These are phyloP conservation scores for Diaporthe helianthi DNA, from an alignment of 2,329 filamentous ascomycete genomes.

Conservation along the genomic window DNA sequence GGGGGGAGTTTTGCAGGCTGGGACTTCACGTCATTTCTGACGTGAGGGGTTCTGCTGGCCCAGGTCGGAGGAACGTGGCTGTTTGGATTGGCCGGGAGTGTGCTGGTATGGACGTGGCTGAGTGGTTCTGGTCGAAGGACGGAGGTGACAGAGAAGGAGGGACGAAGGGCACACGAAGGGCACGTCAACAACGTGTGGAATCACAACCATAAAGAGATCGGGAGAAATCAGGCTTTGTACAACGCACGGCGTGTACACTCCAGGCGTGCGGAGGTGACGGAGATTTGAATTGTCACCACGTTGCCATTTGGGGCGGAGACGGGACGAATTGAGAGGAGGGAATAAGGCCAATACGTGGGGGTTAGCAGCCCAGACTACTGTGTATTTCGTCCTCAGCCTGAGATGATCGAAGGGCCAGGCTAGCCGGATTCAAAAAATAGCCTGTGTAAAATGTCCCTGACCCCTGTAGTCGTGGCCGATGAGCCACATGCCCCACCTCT, in stretches of 20 bases:
- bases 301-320: slow-evolving; percentile 11
- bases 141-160: background rate
- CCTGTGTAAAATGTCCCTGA: slow-evolving; percentile 25
- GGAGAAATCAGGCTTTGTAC: slow-evolving; percentile 8
- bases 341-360: slow-evolving; percentile 2
- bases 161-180: background rate
- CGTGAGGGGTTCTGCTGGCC: background rate
- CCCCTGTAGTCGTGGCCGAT: slow-evolving; percentile 7
- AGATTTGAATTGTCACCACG: slow-evolving; percentile 14
- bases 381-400: background rate
- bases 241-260: background rate
- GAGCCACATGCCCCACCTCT: slow-evolving; percentile 12
- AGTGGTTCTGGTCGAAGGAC: background rate
- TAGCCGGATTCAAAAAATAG: background rate
- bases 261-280: slow-evolving; percentile 9
- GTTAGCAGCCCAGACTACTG: background rate
- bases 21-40: slow-evolving; percentile 20
- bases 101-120: background rate
- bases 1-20: background rate
- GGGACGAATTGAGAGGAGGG: slow-evolving; percentile 1
- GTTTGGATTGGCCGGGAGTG: background rate
- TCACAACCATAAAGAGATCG: background rate
- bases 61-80: background rate
- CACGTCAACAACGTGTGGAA: background rate
- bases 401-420: slow-evolving; percentile 16